phyloP scores from a whole-genome alignment of 306 rosid species.

The Dalbergia cultrata region DNA sequence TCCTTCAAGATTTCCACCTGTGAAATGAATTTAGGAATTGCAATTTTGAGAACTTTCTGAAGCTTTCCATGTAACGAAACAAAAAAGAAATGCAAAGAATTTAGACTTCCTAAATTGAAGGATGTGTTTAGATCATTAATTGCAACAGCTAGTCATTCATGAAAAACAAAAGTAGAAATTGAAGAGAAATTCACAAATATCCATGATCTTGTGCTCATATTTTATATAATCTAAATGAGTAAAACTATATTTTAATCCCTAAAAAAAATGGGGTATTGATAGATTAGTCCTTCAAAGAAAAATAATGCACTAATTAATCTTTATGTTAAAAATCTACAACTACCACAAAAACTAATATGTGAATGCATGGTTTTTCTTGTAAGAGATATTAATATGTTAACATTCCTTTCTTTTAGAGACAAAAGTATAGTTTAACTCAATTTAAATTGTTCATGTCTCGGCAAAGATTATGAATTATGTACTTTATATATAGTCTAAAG shows the following conservation, averaged over 20 bases:
- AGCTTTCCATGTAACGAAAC: not conserved
- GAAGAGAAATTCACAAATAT: not conserved
- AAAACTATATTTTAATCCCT: no score
- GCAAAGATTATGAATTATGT: not conserved
- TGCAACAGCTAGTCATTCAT: not conserved
- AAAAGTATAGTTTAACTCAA: no score
- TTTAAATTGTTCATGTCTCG: not conserved
- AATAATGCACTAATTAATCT: no score
- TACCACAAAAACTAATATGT: no score
- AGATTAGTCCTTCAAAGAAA: no score
- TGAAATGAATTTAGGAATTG: conserved; percentile 23
- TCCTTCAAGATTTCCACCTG: conserved; percentile 86
- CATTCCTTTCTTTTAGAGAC: no score
- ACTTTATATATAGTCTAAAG: not conserved
- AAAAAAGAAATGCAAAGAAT: conserved; percentile 46
- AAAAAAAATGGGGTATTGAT: no score
- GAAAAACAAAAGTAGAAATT: not conserved
- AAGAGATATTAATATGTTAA: no score
- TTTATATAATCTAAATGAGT: no score
- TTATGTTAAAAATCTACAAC: no score
- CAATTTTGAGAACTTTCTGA: not conserved
- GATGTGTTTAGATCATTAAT: not conserved
- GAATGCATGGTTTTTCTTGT: no score
- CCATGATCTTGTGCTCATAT: not conserved
- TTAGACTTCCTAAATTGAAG: not conserved